A percentile compares a stretch with the other conserved stretches of the same genome.
phyloP scores from a whole-genome alignment of 2,329 filamentous ascomycete genomes.

The Immersiporthe knoxdaviesiana region DNA sequence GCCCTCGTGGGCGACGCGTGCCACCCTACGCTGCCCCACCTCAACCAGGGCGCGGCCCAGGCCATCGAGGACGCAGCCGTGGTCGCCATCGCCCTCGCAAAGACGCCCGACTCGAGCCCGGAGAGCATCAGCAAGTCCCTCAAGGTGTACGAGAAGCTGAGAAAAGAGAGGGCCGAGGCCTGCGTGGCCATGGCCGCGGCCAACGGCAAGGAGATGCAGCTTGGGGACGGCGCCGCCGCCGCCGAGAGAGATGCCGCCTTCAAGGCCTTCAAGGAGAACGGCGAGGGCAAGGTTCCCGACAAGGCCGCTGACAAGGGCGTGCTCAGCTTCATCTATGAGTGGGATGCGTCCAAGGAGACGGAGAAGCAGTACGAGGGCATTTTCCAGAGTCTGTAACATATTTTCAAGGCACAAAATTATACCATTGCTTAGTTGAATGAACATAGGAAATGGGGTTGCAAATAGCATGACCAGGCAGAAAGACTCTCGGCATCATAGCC shows the following conservation, averaged over 20 bases:
- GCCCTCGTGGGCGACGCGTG: conserved; percentile 63
- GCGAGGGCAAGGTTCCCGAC: conserved; percentile 49
- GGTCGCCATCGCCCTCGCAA: conserved; percentile 45
- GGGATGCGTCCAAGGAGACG: conserved; percentile 28
- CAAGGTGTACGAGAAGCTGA: conserved; percentile 53
- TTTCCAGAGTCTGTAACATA: conserved; percentile 20
- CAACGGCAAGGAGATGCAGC: conserved; percentile 48
- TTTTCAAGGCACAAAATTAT: not conserved
- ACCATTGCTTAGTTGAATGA: not conserved
- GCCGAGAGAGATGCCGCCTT: conserved; percentile 49
- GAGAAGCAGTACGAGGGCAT: conserved; percentile 23
- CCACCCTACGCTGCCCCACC: conserved; percentile 66
- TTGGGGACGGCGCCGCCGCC: conserved; percentile 49
- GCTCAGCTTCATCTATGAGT: conserved; percentile 27
- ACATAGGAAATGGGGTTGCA: not conserved
- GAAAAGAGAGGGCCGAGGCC: conserved; percentile 52
- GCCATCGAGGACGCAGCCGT: conserved; percentile 65
- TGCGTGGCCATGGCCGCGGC: conserved; percentile 55
- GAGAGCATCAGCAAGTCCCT: conserved; percentile 50
- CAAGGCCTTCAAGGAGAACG: conserved; percentile 47
- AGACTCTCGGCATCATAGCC: not conserved
- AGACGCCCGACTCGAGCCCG: conserved; percentile 39
- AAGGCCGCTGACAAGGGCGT: conserved; percentile 51
- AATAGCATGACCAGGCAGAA: not conserved
- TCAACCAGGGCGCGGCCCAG: conserved; percentile 67